Conservation (phyloP, 495 filamentous ascomycete species). For the Penicillium atrosanguineum region DNA sequence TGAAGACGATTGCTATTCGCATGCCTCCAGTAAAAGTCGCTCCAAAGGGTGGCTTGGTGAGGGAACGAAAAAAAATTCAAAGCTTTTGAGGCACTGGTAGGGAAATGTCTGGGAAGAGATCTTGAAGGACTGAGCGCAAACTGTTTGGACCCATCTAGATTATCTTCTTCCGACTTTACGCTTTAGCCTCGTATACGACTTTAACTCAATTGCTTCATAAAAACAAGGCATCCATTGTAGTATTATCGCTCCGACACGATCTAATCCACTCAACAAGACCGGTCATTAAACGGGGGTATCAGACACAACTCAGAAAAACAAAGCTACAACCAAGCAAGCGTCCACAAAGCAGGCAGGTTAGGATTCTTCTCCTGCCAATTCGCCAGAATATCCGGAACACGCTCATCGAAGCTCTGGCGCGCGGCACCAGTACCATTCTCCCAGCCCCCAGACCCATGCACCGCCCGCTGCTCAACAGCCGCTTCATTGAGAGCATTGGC, state of each 20-base stretch:
- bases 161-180: too few species aligned
- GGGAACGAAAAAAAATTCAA: too few species aligned
- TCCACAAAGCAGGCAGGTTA: slow-evolving; percentile 87
- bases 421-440: slow-evolving; percentile 64
- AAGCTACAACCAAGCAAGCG: slow-evolving; percentile 85
- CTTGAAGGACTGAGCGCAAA: too few species aligned
- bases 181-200: neutral
- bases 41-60: too few species aligned
- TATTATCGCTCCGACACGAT: neutral
- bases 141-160: too few species aligned
- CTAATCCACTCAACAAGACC: neutral
- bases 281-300: slow-evolving; percentile 4
- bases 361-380: slow-evolving; percentile 97
- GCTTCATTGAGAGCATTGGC: slow-evolving; percentile 83
- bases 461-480: slow-evolving; percentile 72
- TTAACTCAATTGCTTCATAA: neutral
- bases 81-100: too few species aligned
- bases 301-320: neutral
- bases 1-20: neutral
- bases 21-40: too few species aligned
- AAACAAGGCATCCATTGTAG: neutral
- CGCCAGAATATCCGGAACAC: slow-evolving; percentile 89
- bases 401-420: slow-evolving; percentile 81
- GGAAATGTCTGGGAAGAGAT: too few species aligned
- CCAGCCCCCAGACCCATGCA: slow-evolving; percentile 59